Conservation (phyloP, 805 yeast species). For the Zygotorulaspora danielsina region DNA sequence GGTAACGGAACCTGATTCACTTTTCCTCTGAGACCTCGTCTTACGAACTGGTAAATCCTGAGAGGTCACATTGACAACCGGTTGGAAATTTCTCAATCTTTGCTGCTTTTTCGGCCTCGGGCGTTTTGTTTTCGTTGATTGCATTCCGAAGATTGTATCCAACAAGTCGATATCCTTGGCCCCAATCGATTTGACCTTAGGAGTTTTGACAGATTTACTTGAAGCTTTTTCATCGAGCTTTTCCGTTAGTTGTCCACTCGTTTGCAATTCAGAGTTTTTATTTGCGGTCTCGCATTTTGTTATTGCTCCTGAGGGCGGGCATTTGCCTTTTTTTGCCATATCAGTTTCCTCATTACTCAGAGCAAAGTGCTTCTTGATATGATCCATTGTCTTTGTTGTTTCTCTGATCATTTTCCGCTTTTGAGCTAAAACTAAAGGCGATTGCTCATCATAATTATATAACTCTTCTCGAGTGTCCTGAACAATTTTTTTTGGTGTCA, state of each 20-base stretch:
- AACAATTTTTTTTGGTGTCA: constrained; percentile 5
- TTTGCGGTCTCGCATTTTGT: constrained; percentile 12
- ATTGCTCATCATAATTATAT: constrained; percentile 18
- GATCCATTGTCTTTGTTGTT: constrained; percentile 17
- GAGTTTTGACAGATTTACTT: constrained; percentile 1
- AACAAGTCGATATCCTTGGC: constrained; percentile 23
- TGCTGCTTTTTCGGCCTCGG: constrained; percentile 16
- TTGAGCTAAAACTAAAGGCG: constrained; percentile 25
- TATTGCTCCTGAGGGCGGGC: constrained; percentile 19
- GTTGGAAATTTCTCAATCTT: constrained; percentile 17
- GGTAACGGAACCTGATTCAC: neutral
- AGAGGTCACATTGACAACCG: constrained; percentile 20
- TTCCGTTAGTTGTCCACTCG: constrained; percentile 1
- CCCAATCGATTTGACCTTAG: constrained; percentile 15
- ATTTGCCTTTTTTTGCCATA: neutral
- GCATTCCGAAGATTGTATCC: constrained; percentile 25
- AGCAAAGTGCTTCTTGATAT: constrained; percentile 15
- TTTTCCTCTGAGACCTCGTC: constrained; percentile 8
- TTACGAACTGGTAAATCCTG: constrained; percentile 14
- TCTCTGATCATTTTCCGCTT: constrained; percentile 24
- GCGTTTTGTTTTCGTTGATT: neutral
- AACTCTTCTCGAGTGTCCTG: neutral
- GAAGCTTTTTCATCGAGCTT: neutral
- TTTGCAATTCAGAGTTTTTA: neutral
- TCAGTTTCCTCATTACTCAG: constrained; percentile 6